Percentiles rank a stretch among this genome's conserved stretches.
phyloP scores from a whole-genome alignment of 257 asterid species.

The Penstemon eatonii region DNA sequence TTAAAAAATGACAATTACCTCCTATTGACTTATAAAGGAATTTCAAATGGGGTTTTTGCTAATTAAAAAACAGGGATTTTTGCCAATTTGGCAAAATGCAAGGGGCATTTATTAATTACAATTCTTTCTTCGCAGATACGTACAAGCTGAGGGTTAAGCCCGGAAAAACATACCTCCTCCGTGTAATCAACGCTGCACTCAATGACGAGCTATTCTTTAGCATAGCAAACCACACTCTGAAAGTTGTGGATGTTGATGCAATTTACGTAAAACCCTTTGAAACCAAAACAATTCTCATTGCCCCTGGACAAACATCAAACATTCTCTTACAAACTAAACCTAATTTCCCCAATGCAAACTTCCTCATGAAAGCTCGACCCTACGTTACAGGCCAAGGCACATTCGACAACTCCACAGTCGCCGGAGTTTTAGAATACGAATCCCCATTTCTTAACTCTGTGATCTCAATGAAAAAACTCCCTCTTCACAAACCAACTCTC shows the following conservation, averaged over 20 bases:
- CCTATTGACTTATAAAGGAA: too few species aligned
- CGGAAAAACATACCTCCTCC: constrained; percentile 41
- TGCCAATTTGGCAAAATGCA: too few species aligned
- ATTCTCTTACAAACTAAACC: constrained; percentile 41
- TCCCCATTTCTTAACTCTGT: constrained; percentile 9
- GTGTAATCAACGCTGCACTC: constrained; percentile 47
- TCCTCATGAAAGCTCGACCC: constrained; percentile 41
- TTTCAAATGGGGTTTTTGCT: too few species aligned
- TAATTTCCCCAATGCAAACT: constrained; percentile 25
- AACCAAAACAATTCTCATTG: constrained; percentile 32
- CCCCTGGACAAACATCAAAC: constrained; percentile 51
- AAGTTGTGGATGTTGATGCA: constrained; percentile 46
- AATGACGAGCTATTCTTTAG: constrained; percentile 52
- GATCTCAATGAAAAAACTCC: constrained; percentile 23
- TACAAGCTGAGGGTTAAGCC: constrained; percentile 39
- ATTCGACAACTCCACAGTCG: constrained; percentile 43
- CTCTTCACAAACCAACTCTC: constrained; percentile 36
- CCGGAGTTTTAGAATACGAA: constrained; percentile 38
- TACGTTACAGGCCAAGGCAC: constrained; percentile 43
- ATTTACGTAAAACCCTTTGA: constrained; percentile 45
- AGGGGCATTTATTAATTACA: background rate
- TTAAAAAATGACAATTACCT: too few species aligned
- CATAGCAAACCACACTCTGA: constrained; percentile 47
- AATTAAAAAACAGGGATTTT: too few species aligned
- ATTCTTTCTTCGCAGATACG: constrained; percentile 27